phyloP scores from a whole-genome alignment of 2,329 filamentous ascomycete species.

The Xylaria sp. region DNA sequence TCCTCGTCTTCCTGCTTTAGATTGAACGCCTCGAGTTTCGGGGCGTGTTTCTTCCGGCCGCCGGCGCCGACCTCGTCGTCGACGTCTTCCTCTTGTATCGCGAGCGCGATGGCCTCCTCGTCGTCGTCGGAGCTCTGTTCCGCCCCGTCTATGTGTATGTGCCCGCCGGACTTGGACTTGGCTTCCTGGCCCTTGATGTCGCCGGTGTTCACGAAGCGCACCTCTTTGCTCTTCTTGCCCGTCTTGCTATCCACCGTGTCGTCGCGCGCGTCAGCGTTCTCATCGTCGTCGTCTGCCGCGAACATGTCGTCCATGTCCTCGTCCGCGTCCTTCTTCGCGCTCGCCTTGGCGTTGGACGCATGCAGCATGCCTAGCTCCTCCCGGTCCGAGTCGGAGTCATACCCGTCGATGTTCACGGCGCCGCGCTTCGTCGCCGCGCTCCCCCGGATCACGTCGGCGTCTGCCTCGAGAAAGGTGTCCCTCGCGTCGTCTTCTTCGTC shows the following conservation, averaged over 20 bases:
- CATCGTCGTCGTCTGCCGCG: constrained; percentile 64
- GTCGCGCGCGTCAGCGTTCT: constrained; percentile 59
- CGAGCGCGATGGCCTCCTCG: constrained; percentile 75
- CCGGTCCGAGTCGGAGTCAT: constrained; percentile 91
- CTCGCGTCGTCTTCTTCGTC: constrained; percentile 54
- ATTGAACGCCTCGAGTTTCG: constrained; percentile 95
- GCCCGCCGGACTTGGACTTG: constrained; percentile 74
- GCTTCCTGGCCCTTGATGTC: constrained; percentile 81
- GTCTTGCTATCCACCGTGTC: constrained; percentile 54
- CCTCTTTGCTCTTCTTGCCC: constrained; percentile 67
- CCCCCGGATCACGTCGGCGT: constrained; percentile 91
- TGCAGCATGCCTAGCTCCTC: constrained; percentile 58
- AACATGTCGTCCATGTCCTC: constrained; percentile 86
- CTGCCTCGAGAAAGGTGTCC: constrained; percentile 80
- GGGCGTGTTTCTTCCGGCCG: constrained; percentile 89
- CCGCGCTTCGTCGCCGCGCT: constrained; percentile 81
- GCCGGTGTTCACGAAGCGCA: constrained; percentile 62
- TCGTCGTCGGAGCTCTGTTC: constrained; percentile 65
- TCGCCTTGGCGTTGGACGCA: constrained; percentile 35
- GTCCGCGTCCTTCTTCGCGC: constrained; percentile 46
- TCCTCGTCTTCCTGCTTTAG: constrained; percentile 90
- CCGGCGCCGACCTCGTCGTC: constrained; percentile 92
- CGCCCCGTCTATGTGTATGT: constrained; percentile 66
- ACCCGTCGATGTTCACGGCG: constrained; percentile 94
- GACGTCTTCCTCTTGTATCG: constrained; percentile 74